phyloP scores from a whole-genome alignment of 2,329 filamentous ascomycete species.

The Trematosphaeria pertusa region DNA sequence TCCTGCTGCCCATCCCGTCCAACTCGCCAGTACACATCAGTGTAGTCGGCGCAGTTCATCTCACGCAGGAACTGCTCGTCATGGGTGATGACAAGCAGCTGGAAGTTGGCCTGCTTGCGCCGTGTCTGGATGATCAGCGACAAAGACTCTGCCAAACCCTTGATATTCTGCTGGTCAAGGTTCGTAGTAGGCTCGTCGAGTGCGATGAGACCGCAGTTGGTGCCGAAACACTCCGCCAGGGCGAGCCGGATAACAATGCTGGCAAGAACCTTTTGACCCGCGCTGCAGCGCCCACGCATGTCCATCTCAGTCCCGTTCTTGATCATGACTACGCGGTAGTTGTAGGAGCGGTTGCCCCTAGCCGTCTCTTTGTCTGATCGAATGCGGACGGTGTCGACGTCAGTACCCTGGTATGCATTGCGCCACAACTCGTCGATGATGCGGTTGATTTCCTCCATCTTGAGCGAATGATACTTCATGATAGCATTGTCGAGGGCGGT shows the following conservation, averaged over 20 bases:
- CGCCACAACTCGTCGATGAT: conserved; percentile 98
- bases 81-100: conserved; percentile 98
- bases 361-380: conserved; percentile 84
- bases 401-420: conserved; percentile 93
- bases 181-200: conserved; percentile 98
- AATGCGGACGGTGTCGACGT: conserved; percentile 96
- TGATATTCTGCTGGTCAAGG: conserved; percentile 93
- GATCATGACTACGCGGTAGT: conserved; percentile 97
- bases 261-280: conserved; percentile 94
- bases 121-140: conserved; percentile 86
- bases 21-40: conserved; percentile 89
- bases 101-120: conserved; percentile 89
- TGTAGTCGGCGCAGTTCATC: conserved; percentile 94
- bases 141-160: conserved; percentile 81
- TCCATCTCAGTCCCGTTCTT: conserved; percentile 99
- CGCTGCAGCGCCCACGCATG: conserved; percentile 97
- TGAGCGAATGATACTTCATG: conserved; percentile 93
- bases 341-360: conserved; percentile 82
- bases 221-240: conserved; percentile 93
- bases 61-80: conserved; percentile 93
- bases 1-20: conserved; percentile 84
- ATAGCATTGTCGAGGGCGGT: conserved; percentile 92
- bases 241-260: conserved; percentile 97
- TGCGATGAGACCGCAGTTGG: conserved; percentile 94
- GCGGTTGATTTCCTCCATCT: conserved; percentile 98